Conservation (phyloP, 2,329 filamentous ascomycete species). For the Diaporthe destruens region DNA sequence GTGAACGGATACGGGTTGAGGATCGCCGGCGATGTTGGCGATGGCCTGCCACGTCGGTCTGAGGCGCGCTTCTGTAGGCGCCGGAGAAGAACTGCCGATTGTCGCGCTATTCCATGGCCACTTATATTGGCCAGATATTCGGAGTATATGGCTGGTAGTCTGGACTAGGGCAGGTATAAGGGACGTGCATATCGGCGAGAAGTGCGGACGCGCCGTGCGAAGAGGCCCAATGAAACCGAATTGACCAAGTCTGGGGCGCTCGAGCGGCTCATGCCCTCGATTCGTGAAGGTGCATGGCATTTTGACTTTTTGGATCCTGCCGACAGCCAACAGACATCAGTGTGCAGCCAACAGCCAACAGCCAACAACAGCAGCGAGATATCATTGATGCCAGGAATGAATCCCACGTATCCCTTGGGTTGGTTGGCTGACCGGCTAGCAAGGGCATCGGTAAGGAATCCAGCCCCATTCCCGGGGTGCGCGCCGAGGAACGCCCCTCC, state of each 20-base stretch:
- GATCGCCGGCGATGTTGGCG: neutral
- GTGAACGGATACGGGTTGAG: neutral
- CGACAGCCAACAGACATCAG: neutral
- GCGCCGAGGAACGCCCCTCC: neutral
- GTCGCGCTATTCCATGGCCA: neutral
- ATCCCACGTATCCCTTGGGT: conserved; percentile 14
- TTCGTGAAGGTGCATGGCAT: conserved; percentile 19
- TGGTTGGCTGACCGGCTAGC: neutral
- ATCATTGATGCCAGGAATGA: neutral
- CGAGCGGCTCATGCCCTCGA: conserved; percentile 10
- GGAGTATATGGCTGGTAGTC: too few species aligned
- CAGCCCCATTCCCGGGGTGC: conserved; percentile 15
- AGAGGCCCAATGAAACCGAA: conserved; percentile 7
- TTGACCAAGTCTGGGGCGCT: neutral
- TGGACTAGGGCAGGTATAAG: neutral
- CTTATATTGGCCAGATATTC: neutral
- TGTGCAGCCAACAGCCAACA: neutral
- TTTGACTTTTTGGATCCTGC: conserved; percentile 2
- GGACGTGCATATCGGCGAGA: conserved; percentile 23
- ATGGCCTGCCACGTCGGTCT: neutral
- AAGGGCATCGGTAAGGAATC: neutral
- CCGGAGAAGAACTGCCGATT: too few species aligned
- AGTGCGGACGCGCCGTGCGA: conserved; percentile 14
- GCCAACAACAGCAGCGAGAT: neutral
- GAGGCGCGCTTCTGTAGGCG: neutral